phyloP scores from a whole-genome alignment of 2,329 filamentous ascomycete genomes.

The Fusarium tanahbumbuense region DNA sequence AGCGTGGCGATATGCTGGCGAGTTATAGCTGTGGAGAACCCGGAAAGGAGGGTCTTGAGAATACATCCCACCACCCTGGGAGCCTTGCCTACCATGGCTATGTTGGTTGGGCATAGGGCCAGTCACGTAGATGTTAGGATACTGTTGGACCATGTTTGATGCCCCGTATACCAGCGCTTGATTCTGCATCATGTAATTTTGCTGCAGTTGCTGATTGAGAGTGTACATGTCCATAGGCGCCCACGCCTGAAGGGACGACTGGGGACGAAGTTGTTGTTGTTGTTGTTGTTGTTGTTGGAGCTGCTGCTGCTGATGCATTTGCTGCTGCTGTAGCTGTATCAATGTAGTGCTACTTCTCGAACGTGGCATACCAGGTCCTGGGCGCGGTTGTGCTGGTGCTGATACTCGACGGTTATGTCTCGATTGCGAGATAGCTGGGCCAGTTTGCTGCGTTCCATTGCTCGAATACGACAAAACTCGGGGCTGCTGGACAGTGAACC shows the following conservation, averaged over 20 bases:
- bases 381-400: conserved; percentile 30
- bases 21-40: conserved; percentile 69
- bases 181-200: conserved; percentile 39
- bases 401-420: conserved; percentile 37
- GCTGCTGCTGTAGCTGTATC: conserved; percentile 31
- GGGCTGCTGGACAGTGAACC: conserved; percentile 18
- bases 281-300: neutral
- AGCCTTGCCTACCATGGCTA: conserved; percentile 26
- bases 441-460: conserved; percentile 27
- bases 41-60: conserved; percentile 57
- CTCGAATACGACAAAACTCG: conserved; percentile 34
- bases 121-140: conserved; percentile 35
- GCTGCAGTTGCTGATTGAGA: conserved; percentile 36
- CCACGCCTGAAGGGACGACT: conserved; percentile 32
- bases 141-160: conserved; percentile 37
- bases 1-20: conserved; percentile 65
- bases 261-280: conserved; percentile 24
- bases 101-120: conserved; percentile 15
- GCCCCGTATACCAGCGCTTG: conserved; percentile 32
- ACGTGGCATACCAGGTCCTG: conserved; percentile 12
- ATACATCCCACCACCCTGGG: conserved; percentile 33
- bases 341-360: conserved; percentile 31
- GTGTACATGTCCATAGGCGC: conserved; percentile 35
- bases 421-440: conserved; percentile 10
- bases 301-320: conserved; percentile 25